Evolutionary conservation across 75 land plant genomes (phyloP).

Genomic region (Azolla pinnata): DNA sequence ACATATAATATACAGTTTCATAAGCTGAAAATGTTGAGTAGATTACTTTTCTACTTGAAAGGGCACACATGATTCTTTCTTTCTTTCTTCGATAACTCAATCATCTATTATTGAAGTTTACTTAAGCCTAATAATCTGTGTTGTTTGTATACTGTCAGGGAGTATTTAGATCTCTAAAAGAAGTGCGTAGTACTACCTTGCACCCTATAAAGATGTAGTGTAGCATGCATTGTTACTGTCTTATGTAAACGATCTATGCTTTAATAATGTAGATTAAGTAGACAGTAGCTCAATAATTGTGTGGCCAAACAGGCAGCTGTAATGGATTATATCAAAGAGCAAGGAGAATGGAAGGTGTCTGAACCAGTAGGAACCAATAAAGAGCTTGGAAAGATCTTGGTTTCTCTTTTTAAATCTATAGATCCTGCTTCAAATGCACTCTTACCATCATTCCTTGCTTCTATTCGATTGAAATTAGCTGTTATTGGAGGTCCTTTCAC

Average conservation of each 20-base stretch:
- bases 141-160: no score
- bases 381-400: slow-evolving; percentile 18
- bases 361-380: slow-evolving; percentile 16
- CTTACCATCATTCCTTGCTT: slow-evolving; percentile 1
- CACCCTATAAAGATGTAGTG: no score
- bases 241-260: no score
- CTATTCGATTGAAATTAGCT: slow-evolving; percentile 18
- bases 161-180: no score
- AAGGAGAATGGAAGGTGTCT: slow-evolving; percentile 24
- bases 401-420: slow-evolving; percentile 10
- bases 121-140: no score
- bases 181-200: no score
- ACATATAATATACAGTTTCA: no score
- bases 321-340: slow-evolving; percentile 18
- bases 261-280: neutral
- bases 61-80: no score
- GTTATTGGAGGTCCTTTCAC: slow-evolving; percentile 22
- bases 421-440: slow-evolving; percentile 8
- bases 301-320: slow-evolving; percentile 14
- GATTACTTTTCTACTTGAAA: no score
- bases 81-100: no score
- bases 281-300: neutral
- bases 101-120: no score
- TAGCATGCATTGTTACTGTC: neutral
- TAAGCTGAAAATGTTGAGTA: no score